These are phyloP conservation scores for Starmerella ratchasimensis DNA, from an alignment of 805 yeast genomes.

Conservation along the genomic window DNA sequence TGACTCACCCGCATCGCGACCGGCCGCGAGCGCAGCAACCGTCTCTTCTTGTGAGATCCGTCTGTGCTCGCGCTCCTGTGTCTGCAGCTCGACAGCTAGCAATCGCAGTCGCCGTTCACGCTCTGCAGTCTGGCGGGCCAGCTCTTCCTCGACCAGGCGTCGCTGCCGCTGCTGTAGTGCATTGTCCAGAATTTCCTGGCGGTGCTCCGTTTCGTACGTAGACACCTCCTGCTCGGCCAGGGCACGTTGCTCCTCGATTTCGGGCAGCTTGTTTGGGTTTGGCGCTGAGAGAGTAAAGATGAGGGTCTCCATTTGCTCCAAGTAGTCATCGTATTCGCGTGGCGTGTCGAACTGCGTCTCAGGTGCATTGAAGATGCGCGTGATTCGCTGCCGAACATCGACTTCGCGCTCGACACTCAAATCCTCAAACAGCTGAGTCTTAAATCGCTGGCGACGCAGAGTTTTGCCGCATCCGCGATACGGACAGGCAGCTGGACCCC, in stretches of 20 bases:
- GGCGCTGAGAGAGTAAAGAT: constrained; percentile 63
- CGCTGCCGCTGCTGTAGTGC: constrained; percentile 62
- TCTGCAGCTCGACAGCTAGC: constrained; percentile 51
- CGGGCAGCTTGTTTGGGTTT: constrained; percentile 55
- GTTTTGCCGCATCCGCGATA: constrained; percentile 81
- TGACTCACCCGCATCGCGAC: constrained; percentile 34
- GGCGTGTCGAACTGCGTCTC: constrained; percentile 53
- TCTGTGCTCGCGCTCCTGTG: constrained; percentile 34
- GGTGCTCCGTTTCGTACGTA: constrained; percentile 52
- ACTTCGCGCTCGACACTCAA: constrained; percentile 81
- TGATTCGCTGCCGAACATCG: constrained; percentile 70
- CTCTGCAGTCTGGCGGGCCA: constrained; percentile 60
- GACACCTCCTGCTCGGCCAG: constrained; percentile 43
- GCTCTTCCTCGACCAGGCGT: constrained; percentile 44
- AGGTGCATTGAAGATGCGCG: constrained; percentile 64
- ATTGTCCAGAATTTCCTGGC: constrained; percentile 61
- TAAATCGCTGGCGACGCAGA: constrained; percentile 76
- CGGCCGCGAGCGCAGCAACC: constrained; percentile 38
- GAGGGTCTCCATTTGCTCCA: constrained; percentile 72
- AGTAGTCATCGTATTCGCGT: constrained; percentile 55
- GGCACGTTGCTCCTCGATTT: constrained; percentile 51
- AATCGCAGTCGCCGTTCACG: constrained; percentile 36
- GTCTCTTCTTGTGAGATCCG: constrained; percentile 42
- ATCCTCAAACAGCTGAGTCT: constrained; percentile 86
- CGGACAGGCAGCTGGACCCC: constrained; percentile 96